Evolutionary conservation across 495 filamentous ascomycete species (phyloP).

Genomic region (Darksidea phi): DNA sequence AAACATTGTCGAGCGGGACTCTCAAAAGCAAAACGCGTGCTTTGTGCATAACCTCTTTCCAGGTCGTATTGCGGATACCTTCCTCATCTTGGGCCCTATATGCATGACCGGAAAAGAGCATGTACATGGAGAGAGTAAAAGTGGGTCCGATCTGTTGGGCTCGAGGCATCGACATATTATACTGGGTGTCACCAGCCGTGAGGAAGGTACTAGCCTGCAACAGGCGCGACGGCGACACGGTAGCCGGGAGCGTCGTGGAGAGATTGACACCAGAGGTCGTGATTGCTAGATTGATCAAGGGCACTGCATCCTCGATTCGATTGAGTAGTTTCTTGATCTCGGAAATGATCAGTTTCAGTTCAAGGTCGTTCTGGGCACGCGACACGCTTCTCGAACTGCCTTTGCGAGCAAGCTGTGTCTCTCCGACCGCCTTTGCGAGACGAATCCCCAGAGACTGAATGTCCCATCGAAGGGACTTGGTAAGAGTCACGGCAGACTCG

Average conservation of each 20-base stretch:
- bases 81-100: conserved; percentile 60
- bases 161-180: conserved; percentile 59
- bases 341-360: conserved; percentile 67
- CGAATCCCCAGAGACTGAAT: conserved; percentile 82
- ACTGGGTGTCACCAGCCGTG: conserved; percentile 83
- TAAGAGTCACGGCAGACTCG: conserved; percentile 82
- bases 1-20: conserved; percentile 45
- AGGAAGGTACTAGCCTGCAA: conserved; percentile 93
- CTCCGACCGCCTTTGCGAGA: conserved; percentile 65
- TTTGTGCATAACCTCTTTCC: conserved; percentile 98
- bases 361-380: conserved; percentile 52
- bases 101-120: conserved; percentile 87
- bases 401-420: conserved; percentile 59
- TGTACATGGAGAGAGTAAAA: conserved; percentile 89
- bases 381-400: conserved; percentile 52
- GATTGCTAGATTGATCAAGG: conserved; percentile 90
- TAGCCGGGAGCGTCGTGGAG: conserved; percentile 72
- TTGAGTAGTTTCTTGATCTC: conserved; percentile 74
- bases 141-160: conserved; percentile 84
- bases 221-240: conserved; percentile 85
- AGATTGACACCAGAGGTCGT: conserved; percentile 89
- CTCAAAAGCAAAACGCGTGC: conserved; percentile 76
- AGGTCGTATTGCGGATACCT: conserved; percentile 71
- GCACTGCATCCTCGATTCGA: conserved; percentile 89
- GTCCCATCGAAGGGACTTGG: conserved; percentile 81